These are phyloP conservation scores for Populus hybrid DNA, from an alignment of 441 rosid genomes.

Conservation along the genomic window DNA sequence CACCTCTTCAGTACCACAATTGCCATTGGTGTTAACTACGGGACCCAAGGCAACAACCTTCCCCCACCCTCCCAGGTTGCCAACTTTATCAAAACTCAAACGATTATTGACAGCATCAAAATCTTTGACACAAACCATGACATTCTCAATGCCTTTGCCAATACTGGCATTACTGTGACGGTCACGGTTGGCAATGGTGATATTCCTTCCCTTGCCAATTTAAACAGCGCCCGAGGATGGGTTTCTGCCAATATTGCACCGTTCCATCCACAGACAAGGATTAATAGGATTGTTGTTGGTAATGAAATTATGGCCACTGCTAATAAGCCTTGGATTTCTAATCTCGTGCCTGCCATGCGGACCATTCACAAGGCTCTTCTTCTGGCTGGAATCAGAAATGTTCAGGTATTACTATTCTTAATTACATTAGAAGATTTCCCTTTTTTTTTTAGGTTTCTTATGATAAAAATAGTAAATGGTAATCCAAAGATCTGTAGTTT, in stretches of 20 bases:
- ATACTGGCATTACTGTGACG: constrained; percentile 52
- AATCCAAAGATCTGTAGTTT: background rate
- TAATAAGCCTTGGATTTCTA: constrained; percentile 38
- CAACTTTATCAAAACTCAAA: constrained; percentile 50
- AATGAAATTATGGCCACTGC: constrained; percentile 58
- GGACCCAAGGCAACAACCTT: constrained; percentile 65
- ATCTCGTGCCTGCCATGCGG: constrained; percentile 61
- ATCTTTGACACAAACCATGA: constrained; percentile 64
- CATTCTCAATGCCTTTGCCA: constrained; percentile 58
- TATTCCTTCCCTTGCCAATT: constrained; percentile 43
- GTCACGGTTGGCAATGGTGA: constrained; percentile 63
- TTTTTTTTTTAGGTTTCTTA: background rate
- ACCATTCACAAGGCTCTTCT: constrained; percentile 45
- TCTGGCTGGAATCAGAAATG: constrained; percentile 30
- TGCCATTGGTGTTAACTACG: constrained; percentile 69
- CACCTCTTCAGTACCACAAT: constrained; percentile 20
- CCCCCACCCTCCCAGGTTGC: constrained; percentile 66
- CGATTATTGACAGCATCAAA: constrained; percentile 54
- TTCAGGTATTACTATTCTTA: constrained; percentile 28
- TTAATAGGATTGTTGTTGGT: constrained; percentile 54
- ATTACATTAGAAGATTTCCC: background rate
- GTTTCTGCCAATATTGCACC: constrained; percentile 42
- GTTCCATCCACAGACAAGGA: constrained; percentile 38
- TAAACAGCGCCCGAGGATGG: constrained; percentile 47
- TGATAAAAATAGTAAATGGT: background rate